Conservation (phyloP, 2,329 filamentous ascomycete species). For the Ophiostoma sp. region DNA sequence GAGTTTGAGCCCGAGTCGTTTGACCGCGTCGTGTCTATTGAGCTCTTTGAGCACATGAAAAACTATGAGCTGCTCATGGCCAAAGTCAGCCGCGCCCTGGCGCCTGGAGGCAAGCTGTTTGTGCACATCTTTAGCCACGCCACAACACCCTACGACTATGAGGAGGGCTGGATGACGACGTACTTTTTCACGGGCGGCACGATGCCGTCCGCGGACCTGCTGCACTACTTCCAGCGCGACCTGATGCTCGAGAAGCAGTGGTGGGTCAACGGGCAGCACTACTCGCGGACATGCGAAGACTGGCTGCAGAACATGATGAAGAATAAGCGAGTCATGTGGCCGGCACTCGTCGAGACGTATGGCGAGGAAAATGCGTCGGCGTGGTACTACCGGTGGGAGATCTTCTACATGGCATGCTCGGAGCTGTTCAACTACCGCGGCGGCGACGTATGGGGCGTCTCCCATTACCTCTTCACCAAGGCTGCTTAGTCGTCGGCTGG, state of each 20-base stretch:
- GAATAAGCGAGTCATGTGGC: constrained; percentile 58
- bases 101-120: constrained; percentile 60
- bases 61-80: constrained; percentile 64
- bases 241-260: constrained; percentile 57
- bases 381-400: constrained; percentile 67
- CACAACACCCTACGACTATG: constrained; percentile 63
- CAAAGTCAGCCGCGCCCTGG: constrained; percentile 56
- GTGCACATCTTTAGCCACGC: constrained; percentile 64
- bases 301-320: constrained; percentile 58
- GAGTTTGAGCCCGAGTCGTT: constrained; percentile 55
- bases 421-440: constrained; percentile 62
- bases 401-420: constrained; percentile 67
- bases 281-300: constrained; percentile 65
- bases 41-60: constrained; percentile 72
- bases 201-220: constrained; percentile 62
- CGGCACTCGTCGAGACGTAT: constrained; percentile 60
- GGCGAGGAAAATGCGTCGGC: constrained; percentile 52
- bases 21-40: constrained; percentile 63
- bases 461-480: constrained; percentile 64
- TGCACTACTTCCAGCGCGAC: constrained; percentile 62
- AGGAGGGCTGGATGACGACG: constrained; percentile 68
- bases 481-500: constrained; percentile 24
- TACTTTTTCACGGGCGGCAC: constrained; percentile 70
- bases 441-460: constrained; percentile 63
- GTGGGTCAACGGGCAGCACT: constrained; percentile 66